These are phyloP conservation scores for Polyrhizophydium stewartii DNA, from an alignment of 371 early-diverging fungal genomes.

Conservation along the genomic window DNA sequence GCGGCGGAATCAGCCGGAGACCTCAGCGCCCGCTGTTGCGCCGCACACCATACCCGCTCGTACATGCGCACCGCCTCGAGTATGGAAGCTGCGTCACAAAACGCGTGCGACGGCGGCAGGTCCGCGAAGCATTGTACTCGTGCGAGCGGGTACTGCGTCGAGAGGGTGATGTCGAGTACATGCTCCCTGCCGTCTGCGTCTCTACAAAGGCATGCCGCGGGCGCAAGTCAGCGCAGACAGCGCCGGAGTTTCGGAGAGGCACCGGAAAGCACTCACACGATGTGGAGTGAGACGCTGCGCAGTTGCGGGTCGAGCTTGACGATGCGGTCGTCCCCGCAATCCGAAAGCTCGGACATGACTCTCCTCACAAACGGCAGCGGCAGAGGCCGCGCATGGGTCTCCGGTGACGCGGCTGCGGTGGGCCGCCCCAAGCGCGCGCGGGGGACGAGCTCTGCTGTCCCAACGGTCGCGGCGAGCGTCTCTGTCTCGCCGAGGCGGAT, in stretches of 20 bases:
- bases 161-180: background rate
- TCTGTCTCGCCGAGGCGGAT: too few species aligned
- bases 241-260: background rate
- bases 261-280: background rate
- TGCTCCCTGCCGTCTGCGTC: background rate
- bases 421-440: too few species aligned
- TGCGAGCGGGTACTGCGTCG: background rate
- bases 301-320: background rate
- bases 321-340: background rate
- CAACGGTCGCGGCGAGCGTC: too few species aligned
- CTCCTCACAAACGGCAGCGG: background rate
- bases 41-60: too few species aligned
- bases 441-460: too few species aligned
- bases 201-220: background rate
- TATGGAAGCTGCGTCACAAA: background rate
- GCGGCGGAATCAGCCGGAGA: too few species aligned
- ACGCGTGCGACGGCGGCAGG: background rate
- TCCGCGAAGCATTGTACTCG: background rate
- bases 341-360: background rate
- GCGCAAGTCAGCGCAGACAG: background rate
- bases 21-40: too few species aligned
- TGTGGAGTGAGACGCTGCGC: background rate
- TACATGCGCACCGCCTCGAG: background rate
- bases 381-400: background rate
- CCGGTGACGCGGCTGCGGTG: too few species aligned